Base-by-base conservation (phyloP, 306 rosid species). In the Castanopsis chinensis region DNA sequence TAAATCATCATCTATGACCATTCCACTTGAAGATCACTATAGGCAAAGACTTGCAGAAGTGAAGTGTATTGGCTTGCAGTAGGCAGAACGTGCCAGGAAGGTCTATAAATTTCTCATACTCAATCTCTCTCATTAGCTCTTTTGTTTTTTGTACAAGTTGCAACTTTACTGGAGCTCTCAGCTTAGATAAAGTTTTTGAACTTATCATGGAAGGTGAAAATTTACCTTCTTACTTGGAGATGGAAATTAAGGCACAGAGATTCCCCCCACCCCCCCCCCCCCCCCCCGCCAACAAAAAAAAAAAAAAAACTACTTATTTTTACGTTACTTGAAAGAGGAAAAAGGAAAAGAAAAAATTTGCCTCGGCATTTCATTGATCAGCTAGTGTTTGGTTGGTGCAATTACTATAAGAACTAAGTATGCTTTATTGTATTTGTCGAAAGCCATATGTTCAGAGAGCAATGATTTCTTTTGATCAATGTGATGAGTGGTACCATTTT, bases 401-500 rank as follows among this genome's bases (percentile, higher is more conserved):
- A 97, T 87, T 92, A 75, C 78, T 92, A 82, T 89, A 86, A 83
- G 84, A 85, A 76, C 91, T 94, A 73, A 86, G 98, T 81, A 92
- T 84, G 95, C n/a, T n/a, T n/a, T n/a, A n/a, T n/a, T n/a, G n/a
- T n/a, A n/a, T n/a, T n/a, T n/a, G n/a, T n/a, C n/a, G n/a, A n/a
- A n/a, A n/a, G n/a, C 97, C 99, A 7, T 85, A 90, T 71, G 94
- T 90, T 85, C 88, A 80, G 13, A 81, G 88, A 76, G 87, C 91
- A 21, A 94, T 94, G 99, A 93, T 92, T 84, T 92, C 99, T 13
- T 94, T 97, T 81, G 91, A 86, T 80, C 86, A 77, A 21, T 94
- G 97, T 79, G 88, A 82, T 58, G 99, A 94, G 77, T 94, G 99
- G 99, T 94, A 94, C 82, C 99, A 94, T 88, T 92, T 91, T 69